A percentile compares a stretch with the other conserved stretches of the same genome.
Conservation (phyloP, 2,329 filamentous ascomycete species). For the Bipolaris bicolor region DNA sequence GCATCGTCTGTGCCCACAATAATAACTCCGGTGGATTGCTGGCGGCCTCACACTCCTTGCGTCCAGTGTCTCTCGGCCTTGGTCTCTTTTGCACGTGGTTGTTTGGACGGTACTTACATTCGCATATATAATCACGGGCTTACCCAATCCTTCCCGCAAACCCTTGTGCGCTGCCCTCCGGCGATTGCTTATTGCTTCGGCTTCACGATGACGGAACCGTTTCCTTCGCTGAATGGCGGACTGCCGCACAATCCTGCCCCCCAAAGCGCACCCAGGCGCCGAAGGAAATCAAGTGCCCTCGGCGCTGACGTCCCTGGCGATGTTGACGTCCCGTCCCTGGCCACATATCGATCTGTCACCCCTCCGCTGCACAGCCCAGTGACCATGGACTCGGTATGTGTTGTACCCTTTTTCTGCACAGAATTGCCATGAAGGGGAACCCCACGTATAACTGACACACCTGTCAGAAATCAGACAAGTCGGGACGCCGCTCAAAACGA, state of each 20-base stretch:
- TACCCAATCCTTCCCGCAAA: background rate
- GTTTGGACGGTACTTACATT: background rate
- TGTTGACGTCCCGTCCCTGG: constrained; percentile 58
- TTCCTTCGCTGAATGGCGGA: constrained; percentile 38
- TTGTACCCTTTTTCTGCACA: background rate
- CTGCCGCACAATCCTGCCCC: constrained; percentile 16
- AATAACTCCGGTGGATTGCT: background rate
- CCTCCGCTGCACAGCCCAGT: constrained; percentile 26
- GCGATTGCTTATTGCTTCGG: background rate
- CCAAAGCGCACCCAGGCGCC: constrained; percentile 32
- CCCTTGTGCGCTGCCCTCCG: background rate
- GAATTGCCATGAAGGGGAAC: background rate
- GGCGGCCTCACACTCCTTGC: background rate
- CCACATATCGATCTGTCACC: constrained; percentile 48
- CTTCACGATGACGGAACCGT: constrained; percentile 40
- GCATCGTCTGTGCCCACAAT: background rate
- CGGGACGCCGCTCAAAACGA: constrained; percentile 52
- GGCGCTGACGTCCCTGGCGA: constrained; percentile 55
- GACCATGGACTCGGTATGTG: constrained; percentile 31
- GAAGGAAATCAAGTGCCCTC: constrained; percentile 56
- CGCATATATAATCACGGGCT: background rate
- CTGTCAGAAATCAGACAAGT: constrained; percentile 30
- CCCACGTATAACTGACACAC: constrained; percentile 8
- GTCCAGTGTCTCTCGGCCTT: background rate
- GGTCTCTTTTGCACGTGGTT: background rate